A percentile compares a stretch with the other conserved stretches of the same genome.
Conservation (phyloP, 805 yeast genomes). For the Saccharomyces cerevisiae region DNA sequence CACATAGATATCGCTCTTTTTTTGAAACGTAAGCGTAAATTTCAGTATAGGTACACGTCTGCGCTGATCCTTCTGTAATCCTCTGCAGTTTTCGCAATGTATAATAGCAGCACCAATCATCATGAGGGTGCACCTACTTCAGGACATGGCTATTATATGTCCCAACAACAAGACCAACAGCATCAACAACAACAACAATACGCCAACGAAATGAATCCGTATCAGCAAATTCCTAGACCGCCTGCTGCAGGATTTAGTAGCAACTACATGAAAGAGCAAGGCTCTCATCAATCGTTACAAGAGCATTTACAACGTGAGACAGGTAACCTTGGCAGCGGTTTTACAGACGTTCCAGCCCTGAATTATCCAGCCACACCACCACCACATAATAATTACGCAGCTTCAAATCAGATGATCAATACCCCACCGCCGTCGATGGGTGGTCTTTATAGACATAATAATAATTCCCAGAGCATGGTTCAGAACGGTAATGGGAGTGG, state of each 20-base stretch:
- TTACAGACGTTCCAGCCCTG: slow-evolving; percentile 26
- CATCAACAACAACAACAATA: slow-evolving; percentile 9
- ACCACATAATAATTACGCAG: slow-evolving; percentile 10
- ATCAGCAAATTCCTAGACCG: slow-evolving; percentile 25
- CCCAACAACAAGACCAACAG: slow-evolving; percentile 5
- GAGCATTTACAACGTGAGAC: slow-evolving; percentile 18
- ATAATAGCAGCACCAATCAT: not conserved
- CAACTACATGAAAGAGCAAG: slow-evolving; percentile 32
- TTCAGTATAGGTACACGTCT: not conserved
- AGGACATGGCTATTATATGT: not conserved
- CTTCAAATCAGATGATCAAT: slow-evolving; percentile 11
- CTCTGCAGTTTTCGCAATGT: not conserved
- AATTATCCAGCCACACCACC: slow-evolving; percentile 29
- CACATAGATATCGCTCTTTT: not conserved
- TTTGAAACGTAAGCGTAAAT: not conserved
- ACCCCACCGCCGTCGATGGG: slow-evolving; percentile 23
- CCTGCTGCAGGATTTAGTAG: slow-evolving; percentile 32
- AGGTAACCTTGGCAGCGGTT: slow-evolving; percentile 11
- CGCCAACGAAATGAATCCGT: slow-evolving; percentile 2
- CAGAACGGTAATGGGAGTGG: slow-evolving; percentile 7
- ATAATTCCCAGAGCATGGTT: slow-evolving; percentile 23
- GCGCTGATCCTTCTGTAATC: not conserved
- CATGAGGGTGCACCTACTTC: not conserved
- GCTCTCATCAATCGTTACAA: slow-evolving; percentile 34
- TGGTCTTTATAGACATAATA: slow-evolving; percentile 23